phyloP scores from a whole-genome alignment of 2,329 filamentous ascomycete genomes.

The Gliomastix tumulicola region DNA sequence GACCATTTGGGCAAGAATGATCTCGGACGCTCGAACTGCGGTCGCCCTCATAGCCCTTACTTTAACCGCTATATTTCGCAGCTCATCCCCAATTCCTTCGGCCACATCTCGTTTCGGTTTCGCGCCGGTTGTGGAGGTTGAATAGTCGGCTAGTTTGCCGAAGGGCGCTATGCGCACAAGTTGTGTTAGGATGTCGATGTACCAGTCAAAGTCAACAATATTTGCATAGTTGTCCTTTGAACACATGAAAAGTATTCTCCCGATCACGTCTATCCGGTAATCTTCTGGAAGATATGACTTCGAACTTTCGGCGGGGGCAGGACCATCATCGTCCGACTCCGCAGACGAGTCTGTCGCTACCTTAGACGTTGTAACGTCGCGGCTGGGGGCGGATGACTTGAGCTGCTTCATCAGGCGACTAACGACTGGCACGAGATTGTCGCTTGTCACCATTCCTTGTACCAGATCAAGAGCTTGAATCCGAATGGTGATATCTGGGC shows the following conservation, averaged over 20 bases:
- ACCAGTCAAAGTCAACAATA: constrained; percentile 93
- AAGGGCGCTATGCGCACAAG: constrained; percentile 65
- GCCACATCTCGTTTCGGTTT: constrained; percentile 41
- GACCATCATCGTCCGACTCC: constrained; percentile 42
- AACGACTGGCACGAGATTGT: constrained; percentile 79
- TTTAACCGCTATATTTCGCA: constrained; percentile 86
- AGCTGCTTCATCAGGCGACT: constrained; percentile 84
- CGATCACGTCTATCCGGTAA: constrained; percentile 78
- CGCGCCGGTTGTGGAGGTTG: constrained; percentile 5
- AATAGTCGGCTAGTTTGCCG: constrained; percentile 29
- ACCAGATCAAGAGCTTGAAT: constrained; percentile 88
- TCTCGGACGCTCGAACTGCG: constrained; percentile 76
- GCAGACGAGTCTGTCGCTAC: constrained; percentile 24
- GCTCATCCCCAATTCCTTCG: constrained; percentile 71
- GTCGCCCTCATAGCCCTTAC: constrained; percentile 76
- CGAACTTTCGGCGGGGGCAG: constrained; percentile 27
- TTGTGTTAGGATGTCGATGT: constrained; percentile 83
- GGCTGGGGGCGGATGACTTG: constrained; percentile 51
- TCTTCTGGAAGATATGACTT: constrained; percentile 70
- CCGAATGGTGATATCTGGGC: constrained; percentile 90
- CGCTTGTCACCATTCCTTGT: constrained; percentile 85
- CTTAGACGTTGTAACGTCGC: constrained; percentile 40
- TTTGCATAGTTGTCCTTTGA: constrained; percentile 81
- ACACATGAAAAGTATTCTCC: constrained; percentile 81
- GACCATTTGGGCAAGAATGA: constrained; percentile 57